A percentile compares a stretch with the other conserved stretches of the same genome.
Evolutionary conservation across 73 alveolate genomes (phyloP).

Genomic region (Paramecium primaurelia): DNA sequence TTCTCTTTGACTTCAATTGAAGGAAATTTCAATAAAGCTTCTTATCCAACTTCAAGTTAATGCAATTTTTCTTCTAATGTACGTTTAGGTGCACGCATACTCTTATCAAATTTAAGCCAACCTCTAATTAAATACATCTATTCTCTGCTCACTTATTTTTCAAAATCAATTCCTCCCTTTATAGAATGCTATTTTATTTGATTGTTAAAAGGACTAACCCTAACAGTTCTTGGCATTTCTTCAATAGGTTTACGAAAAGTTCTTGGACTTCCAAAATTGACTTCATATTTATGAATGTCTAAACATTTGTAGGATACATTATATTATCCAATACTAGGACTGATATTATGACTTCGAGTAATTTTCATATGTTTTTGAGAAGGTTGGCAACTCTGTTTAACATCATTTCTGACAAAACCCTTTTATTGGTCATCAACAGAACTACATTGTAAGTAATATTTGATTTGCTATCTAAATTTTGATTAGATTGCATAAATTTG

Average conservation of each 20-base stretch:
- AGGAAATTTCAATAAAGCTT: background rate
- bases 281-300: background rate
- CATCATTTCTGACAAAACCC: background rate
- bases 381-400: background rate
- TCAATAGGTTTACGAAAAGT: background rate
- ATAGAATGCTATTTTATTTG: background rate
- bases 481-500: background rate
- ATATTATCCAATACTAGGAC: background rate
- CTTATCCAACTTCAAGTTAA: background rate
- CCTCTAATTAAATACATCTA: background rate
- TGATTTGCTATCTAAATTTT: background rate
- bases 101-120: background rate
- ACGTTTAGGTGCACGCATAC: background rate
- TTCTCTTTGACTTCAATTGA: background rate
- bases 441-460: background rate
- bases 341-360: conserved; percentile 1
- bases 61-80: background rate
- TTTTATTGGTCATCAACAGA: background rate
- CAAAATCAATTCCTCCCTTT: background rate
- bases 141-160: background rate
- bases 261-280: background rate
- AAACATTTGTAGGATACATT: background rate
- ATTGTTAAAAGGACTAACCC: background rate
- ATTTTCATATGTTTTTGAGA: background rate
- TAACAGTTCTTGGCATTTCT: background rate